Percentiles rank a stretch among this genome's conserved stretches.
These are phyloP conservation scores for Ustilago vetiveriae DNA, from an alignment of 1,284 basidiomycete species.

Conservation along the genomic window DNA sequence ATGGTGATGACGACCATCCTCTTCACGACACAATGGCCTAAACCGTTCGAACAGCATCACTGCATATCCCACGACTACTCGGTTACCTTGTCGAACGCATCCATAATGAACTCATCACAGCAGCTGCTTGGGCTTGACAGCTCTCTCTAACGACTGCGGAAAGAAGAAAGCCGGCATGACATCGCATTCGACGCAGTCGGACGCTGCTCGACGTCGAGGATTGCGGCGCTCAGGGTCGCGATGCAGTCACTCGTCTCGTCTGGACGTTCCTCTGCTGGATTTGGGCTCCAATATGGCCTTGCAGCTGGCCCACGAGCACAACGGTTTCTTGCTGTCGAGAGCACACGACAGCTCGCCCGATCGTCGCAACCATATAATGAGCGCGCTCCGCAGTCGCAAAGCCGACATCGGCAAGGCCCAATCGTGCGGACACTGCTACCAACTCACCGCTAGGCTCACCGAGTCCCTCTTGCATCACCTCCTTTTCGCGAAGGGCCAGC, in stretches of 20 bases:
- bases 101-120: constrained; percentile 3
- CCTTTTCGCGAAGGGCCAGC: constrained; percentile 47
- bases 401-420: constrained; percentile 36
- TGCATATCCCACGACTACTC: too few species aligned
- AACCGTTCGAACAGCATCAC: too few species aligned
- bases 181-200: not conserved
- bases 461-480: constrained; percentile 43
- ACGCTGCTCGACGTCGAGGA: not conserved
- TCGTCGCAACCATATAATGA: constrained; percentile 15
- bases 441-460: constrained; percentile 32
- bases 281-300: constrained; percentile 34
- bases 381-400: not conserved
- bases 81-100: too few species aligned
- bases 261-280: constrained; percentile 20
- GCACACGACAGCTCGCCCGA: not conserved
- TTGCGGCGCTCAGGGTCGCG: constrained; percentile 11
- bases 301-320: constrained; percentile 30
- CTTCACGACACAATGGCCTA: not conserved
- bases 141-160: not conserved
- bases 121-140: not conserved
- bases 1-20: not conserved
- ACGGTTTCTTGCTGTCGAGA: constrained; percentile 11
- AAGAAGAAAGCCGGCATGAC: not conserved
- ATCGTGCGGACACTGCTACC: constrained; percentile 29
- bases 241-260: constrained; percentile 32